These are phyloP conservation scores for Arthonia radiata DNA, from an alignment of 495 filamentous ascomycete genomes.

Conservation along the genomic window DNA sequence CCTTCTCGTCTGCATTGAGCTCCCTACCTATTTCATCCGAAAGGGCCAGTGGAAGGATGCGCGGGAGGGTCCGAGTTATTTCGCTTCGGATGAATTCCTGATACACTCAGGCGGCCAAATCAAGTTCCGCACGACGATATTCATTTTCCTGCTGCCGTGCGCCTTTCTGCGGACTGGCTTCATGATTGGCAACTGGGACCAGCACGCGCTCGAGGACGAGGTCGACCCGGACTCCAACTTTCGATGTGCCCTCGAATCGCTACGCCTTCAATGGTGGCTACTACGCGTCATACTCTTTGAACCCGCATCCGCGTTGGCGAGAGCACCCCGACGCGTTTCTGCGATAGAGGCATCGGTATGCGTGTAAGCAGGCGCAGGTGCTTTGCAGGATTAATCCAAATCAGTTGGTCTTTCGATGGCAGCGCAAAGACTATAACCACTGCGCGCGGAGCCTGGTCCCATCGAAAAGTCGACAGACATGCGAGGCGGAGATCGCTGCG, in stretches of 20 bases:
- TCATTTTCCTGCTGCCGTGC: constrained; percentile 35
- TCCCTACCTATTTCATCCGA: constrained; percentile 45
- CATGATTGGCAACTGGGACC: constrained; percentile 56
- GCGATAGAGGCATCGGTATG: constrained; percentile 33
- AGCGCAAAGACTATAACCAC: constrained; percentile 35
- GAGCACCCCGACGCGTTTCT: constrained; percentile 44
- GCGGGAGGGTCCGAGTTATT: constrained; percentile 31
- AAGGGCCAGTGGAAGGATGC: constrained; percentile 27
- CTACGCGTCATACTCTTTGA: constrained; percentile 53
- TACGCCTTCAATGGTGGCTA: constrained; percentile 59
- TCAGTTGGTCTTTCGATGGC: constrained; percentile 33
- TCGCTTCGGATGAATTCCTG: constrained; percentile 21
- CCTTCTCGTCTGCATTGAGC: constrained; percentile 44
- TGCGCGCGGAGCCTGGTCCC: constrained; percentile 41
- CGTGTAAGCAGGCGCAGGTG: constrained; percentile 32
- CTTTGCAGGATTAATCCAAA: constrained; percentile 51
- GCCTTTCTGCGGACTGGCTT: constrained; percentile 32
- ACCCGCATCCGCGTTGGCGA: constrained; percentile 48
- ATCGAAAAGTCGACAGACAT: constrained; percentile 40
- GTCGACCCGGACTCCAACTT: constrained; percentile 43
- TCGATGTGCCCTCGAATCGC: constrained; percentile 47
- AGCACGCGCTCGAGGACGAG: constrained; percentile 50
- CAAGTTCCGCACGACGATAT: constrained; percentile 27
- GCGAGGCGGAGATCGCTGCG: constrained; percentile 31
- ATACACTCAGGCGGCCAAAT: constrained; percentile 17